Evolutionary conservation across 768 basidiomycete species (phyloP), one percentile per base, ranked within the genome.

Genomic region (Russula earlei): DNA sequence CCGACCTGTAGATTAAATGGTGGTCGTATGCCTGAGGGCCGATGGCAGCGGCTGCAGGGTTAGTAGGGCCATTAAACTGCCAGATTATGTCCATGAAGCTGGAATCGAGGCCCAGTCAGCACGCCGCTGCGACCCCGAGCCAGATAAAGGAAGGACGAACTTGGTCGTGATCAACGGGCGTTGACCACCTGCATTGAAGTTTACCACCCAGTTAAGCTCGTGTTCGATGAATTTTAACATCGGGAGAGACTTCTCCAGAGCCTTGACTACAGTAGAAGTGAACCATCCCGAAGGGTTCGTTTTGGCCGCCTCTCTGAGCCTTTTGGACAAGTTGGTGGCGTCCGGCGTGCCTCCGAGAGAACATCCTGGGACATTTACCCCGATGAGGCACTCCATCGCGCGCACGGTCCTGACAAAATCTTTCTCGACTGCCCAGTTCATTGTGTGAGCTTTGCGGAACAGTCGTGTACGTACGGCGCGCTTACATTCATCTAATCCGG

Each of bases 51-150:
- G 80, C 73, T 6, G 83, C 80, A 14, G 88, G 88, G 64, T 91
- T 91, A 5, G 84, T 11, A 17, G 81, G 84, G 67, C 79, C 75
- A 63, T 83, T 75, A 65, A 73, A 68, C 64, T 91, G 88, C 88
- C 88, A 91, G 56, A 79, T 81, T 44, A 85, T 64, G 61, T 91
- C 86, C 86, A 89, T 89, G 66, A 88, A 88, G 61, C 87, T 90
- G 60, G 4, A n/a, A n/a, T n/a, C n/a, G n/a, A n/a, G 24, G n/a
- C n/a, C 3, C 12, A 12, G 19, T 38, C 4, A 38, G 29, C 6
- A 17, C 6, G 5, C 48, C 20, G 46, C 20, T 1, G 3, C 22
- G 7, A 31, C 7, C 2, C 12, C 17, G 40, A 12, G n/a, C n/a
- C n/a, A n/a, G n/a, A n/a, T n/a, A 37, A 9, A 4, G 29, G 15